Conservation (phyloP, 805 yeast species). For the Debaryomyces tyrocola region DNA sequence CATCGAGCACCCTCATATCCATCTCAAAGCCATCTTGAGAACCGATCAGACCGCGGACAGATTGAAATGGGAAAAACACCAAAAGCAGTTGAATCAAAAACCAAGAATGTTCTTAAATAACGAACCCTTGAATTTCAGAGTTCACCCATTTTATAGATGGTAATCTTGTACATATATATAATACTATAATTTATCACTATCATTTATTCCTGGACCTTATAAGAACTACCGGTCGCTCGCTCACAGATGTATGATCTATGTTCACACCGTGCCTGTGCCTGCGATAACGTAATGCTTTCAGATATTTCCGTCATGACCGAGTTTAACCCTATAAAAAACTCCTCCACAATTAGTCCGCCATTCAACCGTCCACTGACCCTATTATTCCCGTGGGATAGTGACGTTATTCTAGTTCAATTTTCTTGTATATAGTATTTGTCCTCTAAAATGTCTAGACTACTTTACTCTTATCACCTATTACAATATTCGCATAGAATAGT, state of each 20-base stretch:
- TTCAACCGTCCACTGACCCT: too few relatives aligned
- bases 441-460: not conserved
- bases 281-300: too few relatives aligned
- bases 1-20: constrained; percentile 72
- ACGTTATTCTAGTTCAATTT: too few relatives aligned
- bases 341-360: too few relatives aligned
- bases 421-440: not conserved
- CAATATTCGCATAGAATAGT: not conserved
- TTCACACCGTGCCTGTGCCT: too few relatives aligned
- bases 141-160: constrained; percentile 44
- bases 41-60: constrained; percentile 64
- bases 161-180: constrained; percentile 15
- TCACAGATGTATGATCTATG: too few relatives aligned
- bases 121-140: constrained; percentile 44
- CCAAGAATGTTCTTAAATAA: constrained; percentile 51
- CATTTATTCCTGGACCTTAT: too few relatives aligned
- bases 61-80: constrained; percentile 55
- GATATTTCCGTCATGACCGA: too few relatives aligned
- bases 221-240: too few relatives aligned
- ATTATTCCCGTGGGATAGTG: too few relatives aligned
- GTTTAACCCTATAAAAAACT: too few relatives aligned
- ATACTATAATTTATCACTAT: not conserved
- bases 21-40: constrained; percentile 75
- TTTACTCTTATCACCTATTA: not conserved
- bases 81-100: constrained; percentile 47